Percentiles rank a stretch among this genome's conserved stretches.
Conservation (phyloP, 768 basidiomycete species). For the Mycena kentingensis region DNA sequence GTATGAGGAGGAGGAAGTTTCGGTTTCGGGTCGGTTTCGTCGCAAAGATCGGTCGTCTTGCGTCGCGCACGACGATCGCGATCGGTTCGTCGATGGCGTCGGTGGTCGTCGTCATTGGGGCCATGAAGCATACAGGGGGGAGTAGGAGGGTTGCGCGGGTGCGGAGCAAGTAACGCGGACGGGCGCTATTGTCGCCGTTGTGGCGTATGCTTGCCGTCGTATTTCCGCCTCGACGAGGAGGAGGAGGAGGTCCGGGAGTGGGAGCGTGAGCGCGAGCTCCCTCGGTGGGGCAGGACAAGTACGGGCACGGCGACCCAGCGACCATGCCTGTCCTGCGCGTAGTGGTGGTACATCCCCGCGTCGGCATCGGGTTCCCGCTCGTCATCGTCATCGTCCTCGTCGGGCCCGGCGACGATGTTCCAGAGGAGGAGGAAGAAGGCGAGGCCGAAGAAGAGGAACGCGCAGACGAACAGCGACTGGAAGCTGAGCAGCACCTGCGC, state of each 20-base stretch:
- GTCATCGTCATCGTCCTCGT: neutral
- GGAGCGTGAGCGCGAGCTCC: no score
- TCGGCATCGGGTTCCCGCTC: neutral
- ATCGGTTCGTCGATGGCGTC: no score
- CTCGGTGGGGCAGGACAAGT: neutral
- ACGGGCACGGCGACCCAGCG: slow-evolving; percentile 1
- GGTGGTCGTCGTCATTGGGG: no score
- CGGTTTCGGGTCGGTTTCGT: no score
- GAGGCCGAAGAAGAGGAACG: neutral
- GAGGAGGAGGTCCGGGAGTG: neutral
- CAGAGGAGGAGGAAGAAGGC: neutral
- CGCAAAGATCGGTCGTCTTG: no score
- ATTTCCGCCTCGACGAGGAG: neutral
- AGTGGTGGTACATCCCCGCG: neutral
- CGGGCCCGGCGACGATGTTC: neutral
- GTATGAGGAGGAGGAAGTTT: no score
- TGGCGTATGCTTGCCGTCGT: neutral
- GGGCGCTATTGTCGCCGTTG: no score
- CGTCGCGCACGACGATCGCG: no score
- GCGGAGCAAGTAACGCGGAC: no score
- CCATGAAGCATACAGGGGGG: no score
- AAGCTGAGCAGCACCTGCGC: neutral
- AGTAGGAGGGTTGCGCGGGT: no score
- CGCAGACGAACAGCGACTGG: neutral
- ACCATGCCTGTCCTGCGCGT: neutral